Evolutionary conservation across 2,329 filamentous ascomycete species (phyloP).

Genomic region (Nemania serpens): DNA sequence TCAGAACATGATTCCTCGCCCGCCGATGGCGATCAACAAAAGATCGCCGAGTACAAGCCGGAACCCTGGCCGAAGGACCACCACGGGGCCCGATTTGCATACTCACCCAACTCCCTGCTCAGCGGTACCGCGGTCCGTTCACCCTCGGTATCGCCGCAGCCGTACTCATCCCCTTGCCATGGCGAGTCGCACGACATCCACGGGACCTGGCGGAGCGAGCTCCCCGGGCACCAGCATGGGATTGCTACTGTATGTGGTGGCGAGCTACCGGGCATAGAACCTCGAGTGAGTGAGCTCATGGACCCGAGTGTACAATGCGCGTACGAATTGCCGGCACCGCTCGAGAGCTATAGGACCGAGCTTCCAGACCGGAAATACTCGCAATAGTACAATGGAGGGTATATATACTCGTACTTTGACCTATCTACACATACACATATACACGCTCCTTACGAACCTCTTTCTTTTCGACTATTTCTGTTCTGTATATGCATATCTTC

Average conservation of each 20-base stretch:
- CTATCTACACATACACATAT: background rate
- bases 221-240: slow-evolving; percentile 20
- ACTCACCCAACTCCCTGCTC: slow-evolving; percentile 23
- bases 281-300: slow-evolving; percentile 25
- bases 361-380: slow-evolving; percentile 36
- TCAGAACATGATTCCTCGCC: background rate
- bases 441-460: slow-evolving; percentile 6
- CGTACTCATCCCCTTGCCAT: background rate
- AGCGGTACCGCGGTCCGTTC: slow-evolving; percentile 4
- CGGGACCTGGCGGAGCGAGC: slow-evolving; percentile 25
- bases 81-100: slow-evolving; percentile 3
- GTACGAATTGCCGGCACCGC: slow-evolving; percentile 34
- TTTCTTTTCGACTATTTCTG: background rate
- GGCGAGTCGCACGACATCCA: background rate
- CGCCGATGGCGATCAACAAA: slow-evolving; percentile 15
- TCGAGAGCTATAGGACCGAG: slow-evolving; percentile 29
- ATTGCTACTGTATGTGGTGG: background rate
- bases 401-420: background rate
- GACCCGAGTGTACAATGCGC: slow-evolving; percentile 32
- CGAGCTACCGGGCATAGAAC: slow-evolving; percentile 20
- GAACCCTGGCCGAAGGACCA: slow-evolving; percentile 32
- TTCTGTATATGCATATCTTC: slow-evolving; percentile 6
- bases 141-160: slow-evolving; percentile 9
- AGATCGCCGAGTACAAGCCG: slow-evolving; percentile 36
- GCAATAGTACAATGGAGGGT: slow-evolving; percentile 10